These are phyloP conservation scores for Fusarium liriodendri DNA, from an alignment of 2,329 filamentous ascomycete species.

Conservation along the genomic window DNA sequence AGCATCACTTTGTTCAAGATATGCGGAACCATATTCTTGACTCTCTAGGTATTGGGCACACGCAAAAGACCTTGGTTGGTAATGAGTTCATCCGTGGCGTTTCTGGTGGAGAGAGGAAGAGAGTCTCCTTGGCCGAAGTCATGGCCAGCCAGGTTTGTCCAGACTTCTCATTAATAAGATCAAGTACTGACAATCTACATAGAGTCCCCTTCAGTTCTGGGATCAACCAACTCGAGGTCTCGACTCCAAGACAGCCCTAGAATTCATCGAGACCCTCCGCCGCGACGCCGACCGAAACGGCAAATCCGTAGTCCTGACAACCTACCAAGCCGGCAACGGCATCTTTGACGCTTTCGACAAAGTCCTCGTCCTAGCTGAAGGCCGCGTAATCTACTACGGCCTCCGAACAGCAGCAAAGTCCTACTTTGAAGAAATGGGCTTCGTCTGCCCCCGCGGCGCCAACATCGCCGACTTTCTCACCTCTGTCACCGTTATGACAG, in stretches of 20 bases:
- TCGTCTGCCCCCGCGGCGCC: constrained; percentile 59
- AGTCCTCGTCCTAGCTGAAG: constrained; percentile 75
- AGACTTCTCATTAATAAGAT: constrained; percentile 15
- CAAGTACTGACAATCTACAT: neutral
- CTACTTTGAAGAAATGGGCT: constrained; percentile 76
- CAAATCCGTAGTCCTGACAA: constrained; percentile 73
- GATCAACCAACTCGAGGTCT: constrained; percentile 77
- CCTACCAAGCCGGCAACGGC: constrained; percentile 74
- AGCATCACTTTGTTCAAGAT: constrained; percentile 45
- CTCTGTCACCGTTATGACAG: constrained; percentile 72
- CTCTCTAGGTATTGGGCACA: constrained; percentile 74
- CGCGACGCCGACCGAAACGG: constrained; percentile 72
- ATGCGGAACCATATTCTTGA: constrained; percentile 54
- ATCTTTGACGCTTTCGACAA: constrained; percentile 78
- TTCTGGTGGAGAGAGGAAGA: constrained; percentile 72
- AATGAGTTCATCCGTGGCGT: constrained; percentile 71
- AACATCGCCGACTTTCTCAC: constrained; percentile 78
- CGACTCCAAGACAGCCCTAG: constrained; percentile 76
- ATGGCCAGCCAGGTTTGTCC: constrained; percentile 53
- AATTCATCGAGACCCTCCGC: constrained; percentile 71
- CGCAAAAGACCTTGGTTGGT: constrained; percentile 70
- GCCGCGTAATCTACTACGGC: constrained; percentile 75
- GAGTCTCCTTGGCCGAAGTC: constrained; percentile 77
- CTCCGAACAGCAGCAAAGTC: constrained; percentile 68
- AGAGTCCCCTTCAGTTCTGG: constrained; percentile 70